Evolutionary conservation across 257 asterid genomes (phyloP), one percentile per base, ranked within the genome.

Genomic region (Thymus quinquecostatus): DNA sequence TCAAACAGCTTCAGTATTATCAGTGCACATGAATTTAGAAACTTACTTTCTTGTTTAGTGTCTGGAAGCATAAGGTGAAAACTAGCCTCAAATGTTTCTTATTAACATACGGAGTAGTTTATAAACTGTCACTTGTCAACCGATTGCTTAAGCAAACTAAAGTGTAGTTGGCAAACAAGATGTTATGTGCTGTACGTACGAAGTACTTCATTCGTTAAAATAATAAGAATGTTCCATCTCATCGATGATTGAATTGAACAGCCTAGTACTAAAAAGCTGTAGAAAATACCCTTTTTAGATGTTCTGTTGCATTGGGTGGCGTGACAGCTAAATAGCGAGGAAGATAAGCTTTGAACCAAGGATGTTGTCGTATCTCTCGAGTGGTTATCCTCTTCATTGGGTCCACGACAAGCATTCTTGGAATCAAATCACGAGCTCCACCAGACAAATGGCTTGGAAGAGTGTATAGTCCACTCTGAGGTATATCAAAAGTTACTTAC

Each of bases 381-480:
- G 83, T 78, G 32, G 90, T 78, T 74, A 94, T 87, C 78, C 98
- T 87, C 87, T 94, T 91, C 88, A 91, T 73, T 41, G 98, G 97
- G 84, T 94, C 96, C 79, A 94, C 97, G 36, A 87, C 71, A 64
- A 94, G 89, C 98, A 94, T 79, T 82, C 90, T 83, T 77, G 91
- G 89, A 75, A 94, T 91, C 78, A 94, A 82, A 80, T 91, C 92
- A 71, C 96, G 89, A 75, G 96, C 96, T 77, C 94, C 96, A 53
- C 83, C 34, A 11, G 97, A 94, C 71, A 94, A 79, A 86, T 94
- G 96, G 78, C 96, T 91, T 64, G 98, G 98, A 80, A 94, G 96
- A 54, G 97, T 91, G 80, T 94, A 94, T 38, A 86, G 11, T 48
- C 98, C 96, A 78, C 88, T 85, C 97, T 93, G 77, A 77, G 82